Base-by-base conservation (phyloP, 23 red algal genomes). In the Gracilaria gracilis region DNA sequence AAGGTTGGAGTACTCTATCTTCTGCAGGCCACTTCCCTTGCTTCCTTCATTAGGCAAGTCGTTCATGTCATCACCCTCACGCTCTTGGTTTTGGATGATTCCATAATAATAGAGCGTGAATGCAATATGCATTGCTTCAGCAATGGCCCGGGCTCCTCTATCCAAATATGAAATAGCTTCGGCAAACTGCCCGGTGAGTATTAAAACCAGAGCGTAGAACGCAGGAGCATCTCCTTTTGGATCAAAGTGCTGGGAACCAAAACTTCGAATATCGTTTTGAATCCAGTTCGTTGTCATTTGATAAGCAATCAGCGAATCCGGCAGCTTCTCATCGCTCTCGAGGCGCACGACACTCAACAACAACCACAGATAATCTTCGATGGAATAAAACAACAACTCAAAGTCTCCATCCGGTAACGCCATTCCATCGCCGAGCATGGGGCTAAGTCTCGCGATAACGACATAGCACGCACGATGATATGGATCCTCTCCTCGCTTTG, bases 321-420 rank as follows among this genome's bases (percentile, higher is more conserved):
- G 85, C 37, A 84, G 54, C 21, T 86, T 88, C n/a, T 79, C 85
- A 33, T 96, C 94, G 57, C 55, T 87, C 6, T 61, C 73, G 0
- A 96, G 29, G 57, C 94, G 87, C 14, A 61, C 87, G 13, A 88
- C 55, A 36, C 87, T 91, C 35, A 98, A 79, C 9, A 88, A 81
- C 58, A 98, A 84, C 95, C 95, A 98, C 35, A 98, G 87, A 71
- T 98, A 98, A 75, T 98, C 95, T 75, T 98, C 95, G 61, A 98
- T 91, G 21, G 95, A 94, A 71, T 80, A 91, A 46, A 98, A 94
- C 13, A 98, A 81, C 29, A 93, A 67, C 37, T 65, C 82, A 73
- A 94, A 98, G 75, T 98, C 95, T 44, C 75, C 71, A 9, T 90
- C 76, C 32, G 81, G 86, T 31, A 98, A 72, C 17, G 84, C 86